Evolutionary conservation across 2,329 filamentous ascomycete genomes (phyloP).

Genomic region (Fusarium fracticaudum): DNA sequence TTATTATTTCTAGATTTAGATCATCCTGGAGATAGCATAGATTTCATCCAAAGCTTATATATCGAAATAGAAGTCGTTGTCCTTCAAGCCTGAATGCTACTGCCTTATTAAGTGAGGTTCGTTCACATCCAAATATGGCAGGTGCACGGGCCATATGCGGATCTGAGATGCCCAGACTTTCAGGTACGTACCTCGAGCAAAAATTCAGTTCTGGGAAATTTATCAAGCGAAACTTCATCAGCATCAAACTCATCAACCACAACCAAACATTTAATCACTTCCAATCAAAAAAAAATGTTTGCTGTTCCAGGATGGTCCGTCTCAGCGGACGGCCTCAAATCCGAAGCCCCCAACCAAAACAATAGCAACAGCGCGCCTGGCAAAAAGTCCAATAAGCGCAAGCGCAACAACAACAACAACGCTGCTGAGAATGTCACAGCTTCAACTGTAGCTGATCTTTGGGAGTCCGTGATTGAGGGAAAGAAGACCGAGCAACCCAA

Average conservation of each 20-base stretch:
- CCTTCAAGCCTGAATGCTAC: neutral
- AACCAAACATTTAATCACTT: neutral
- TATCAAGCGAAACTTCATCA: conserved; percentile 12
- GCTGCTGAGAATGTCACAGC: conserved; percentile 63
- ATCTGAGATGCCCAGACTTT: neutral
- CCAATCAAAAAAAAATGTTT: conserved; percentile 71
- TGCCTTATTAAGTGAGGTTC: neutral
- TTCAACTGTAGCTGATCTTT: conserved; percentile 80
- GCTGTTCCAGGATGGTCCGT: conserved; percentile 93
- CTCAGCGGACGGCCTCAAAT: conserved; percentile 74
- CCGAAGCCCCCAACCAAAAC: conserved; percentile 62
- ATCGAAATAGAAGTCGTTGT: neutral
- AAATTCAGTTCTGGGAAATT: conserved; percentile 26
- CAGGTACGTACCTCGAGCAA: conserved; percentile 23
- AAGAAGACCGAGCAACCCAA: conserved; percentile 53
- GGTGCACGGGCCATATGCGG: conserved; percentile 7
- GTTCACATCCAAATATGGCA: conserved; percentile 1
- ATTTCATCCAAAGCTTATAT: neutral
- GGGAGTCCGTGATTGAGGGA: conserved; percentile 81
- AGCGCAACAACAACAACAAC: conserved; percentile 49
- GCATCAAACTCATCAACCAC: conserved; percentile 19
- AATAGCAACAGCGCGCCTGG: conserved; percentile 45
- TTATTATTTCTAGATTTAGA: no score
- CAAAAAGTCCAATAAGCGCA: conserved; percentile 68
- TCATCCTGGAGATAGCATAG: fast-evolving